A percentile compares a stretch with the other conserved stretches of the same genome.
Conservation (phyloP, 768 basidiomycete genomes). For the Agaricus subrufescens region DNA sequence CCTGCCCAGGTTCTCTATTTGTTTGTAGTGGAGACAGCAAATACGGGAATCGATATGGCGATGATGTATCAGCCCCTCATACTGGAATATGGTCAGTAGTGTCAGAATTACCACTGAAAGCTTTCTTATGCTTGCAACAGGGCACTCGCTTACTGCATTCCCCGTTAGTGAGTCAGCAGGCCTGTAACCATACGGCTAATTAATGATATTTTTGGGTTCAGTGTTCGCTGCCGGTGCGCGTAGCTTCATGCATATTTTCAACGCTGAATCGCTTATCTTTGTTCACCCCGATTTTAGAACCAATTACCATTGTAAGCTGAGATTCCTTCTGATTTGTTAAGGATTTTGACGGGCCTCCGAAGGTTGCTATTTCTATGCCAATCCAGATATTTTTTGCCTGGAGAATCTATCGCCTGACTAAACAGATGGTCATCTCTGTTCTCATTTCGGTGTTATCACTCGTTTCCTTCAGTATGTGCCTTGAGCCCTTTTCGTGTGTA, state of each 20-base stretch:
- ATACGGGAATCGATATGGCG: conserved; percentile 38
- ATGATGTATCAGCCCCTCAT: conserved; percentile 47
- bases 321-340: background rate
- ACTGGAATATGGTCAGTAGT: conserved; percentile 24
- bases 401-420: conserved; percentile 37
- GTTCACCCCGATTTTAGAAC: conserved; percentile 17
- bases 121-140: conserved; percentile 13
- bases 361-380: conserved; percentile 41
- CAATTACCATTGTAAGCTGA: conserved; percentile 24
- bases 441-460: conserved; percentile 29
- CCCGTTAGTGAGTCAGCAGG: conserved; percentile 26
- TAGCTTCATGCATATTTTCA: no score
- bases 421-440: conserved; percentile 27
- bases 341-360: background rate
- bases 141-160: conserved; percentile 23
- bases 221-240: conserved; percentile 27
- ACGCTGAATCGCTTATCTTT: background rate
- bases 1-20: conserved; percentile 32
- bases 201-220: conserved; percentile 4
- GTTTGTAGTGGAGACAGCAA: conserved; percentile 37
- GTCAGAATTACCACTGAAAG: conserved; percentile 1
- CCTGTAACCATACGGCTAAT: background rate
- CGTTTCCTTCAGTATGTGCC: conserved; percentile 25
- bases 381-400: conserved; percentile 45
- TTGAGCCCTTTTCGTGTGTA: background rate